A percentile compares a stretch with the other conserved stretches of the same genome.
These are phyloP conservation scores for Calvatia gigantea DNA, from an alignment of 768 basidiomycete genomes.

Conservation along the genomic window DNA sequence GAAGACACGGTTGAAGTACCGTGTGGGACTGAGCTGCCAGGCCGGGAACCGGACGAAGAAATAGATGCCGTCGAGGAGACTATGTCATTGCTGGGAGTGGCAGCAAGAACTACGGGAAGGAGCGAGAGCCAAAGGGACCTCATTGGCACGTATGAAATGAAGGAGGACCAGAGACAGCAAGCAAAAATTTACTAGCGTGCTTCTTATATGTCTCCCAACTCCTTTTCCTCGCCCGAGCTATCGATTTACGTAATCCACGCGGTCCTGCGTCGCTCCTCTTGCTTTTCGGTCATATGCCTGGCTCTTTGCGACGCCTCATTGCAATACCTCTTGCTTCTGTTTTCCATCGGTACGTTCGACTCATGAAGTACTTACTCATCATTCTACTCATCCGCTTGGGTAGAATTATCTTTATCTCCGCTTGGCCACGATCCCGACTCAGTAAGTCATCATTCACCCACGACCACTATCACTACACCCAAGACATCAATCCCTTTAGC, in stretches of 20 bases:
- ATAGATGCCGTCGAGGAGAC: not conserved
- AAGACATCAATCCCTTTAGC: not conserved
- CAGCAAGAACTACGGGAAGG: conserved; percentile 7
- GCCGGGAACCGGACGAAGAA: not conserved
- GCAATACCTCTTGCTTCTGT: not conserved
- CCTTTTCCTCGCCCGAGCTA: not conserved
- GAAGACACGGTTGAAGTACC: not conserved
- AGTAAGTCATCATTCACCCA: not conserved
- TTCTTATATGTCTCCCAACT: conserved; percentile 6
- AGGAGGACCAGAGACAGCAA: not conserved
- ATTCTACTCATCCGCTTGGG: not conserved
- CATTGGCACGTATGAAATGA: conserved; percentile 3
- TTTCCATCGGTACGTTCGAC: not conserved
- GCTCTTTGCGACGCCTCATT: not conserved
- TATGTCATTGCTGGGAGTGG: not conserved
- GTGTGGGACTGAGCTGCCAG: not conserved
- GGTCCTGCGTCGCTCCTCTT: not conserved
- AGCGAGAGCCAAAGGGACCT: conserved; percentile 4
- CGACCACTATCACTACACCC: not conserved
- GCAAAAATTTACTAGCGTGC: not conserved
- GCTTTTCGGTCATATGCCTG: not conserved
- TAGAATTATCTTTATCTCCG: not conserved
- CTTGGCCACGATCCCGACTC: not conserved
- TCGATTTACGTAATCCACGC: conserved; percentile 5
- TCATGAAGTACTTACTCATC: not conserved